Conservation (phyloP, 768 basidiomycete genomes). For the Trametes coccinea region DNA sequence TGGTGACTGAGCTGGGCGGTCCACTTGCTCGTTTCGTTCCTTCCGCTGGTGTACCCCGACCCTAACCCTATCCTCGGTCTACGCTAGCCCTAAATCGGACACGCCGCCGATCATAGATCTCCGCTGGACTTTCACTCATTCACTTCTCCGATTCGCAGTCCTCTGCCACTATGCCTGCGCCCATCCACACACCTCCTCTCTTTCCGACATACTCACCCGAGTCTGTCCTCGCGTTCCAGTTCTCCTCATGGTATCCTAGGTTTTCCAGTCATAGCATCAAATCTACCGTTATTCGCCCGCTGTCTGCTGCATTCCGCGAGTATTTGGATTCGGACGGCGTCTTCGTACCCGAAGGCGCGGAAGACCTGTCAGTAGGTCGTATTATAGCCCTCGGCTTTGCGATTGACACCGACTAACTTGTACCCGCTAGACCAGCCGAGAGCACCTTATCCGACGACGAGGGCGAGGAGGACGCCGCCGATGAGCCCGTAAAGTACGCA, state of each 20-base stretch:
- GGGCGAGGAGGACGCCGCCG: slow-evolving; percentile 45
- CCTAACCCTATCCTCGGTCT: slow-evolving; percentile 4
- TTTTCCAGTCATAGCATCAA: slow-evolving; percentile 67
- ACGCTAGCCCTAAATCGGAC: not conserved
- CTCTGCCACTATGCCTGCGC: slow-evolving; percentile 33
- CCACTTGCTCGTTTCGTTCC: not conserved
- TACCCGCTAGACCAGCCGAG: slow-evolving; percentile 44
- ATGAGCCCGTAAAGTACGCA: slow-evolving; percentile 46
- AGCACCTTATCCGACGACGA: slow-evolving; percentile 63
- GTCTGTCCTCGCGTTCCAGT: slow-evolving; percentile 73
- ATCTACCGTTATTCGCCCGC: slow-evolving; percentile 72
- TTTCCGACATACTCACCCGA: slow-evolving; percentile 55
- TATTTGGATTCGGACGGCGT: slow-evolving; percentile 88
- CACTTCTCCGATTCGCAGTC: not conserved
- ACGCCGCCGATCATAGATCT: not conserved
- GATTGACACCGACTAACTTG: slow-evolving; percentile 9
- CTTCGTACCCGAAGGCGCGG: slow-evolving; percentile 79
- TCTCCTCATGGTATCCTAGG: slow-evolving; percentile 81
- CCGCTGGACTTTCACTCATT: slow-evolving; percentile 22
- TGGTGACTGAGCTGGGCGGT: not conserved
- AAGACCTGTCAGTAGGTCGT: slow-evolving; percentile 58
- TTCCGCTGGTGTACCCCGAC: not conserved
- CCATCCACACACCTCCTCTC: slow-evolving; percentile 29
- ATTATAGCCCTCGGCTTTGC: not conserved
- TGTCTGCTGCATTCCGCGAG: slow-evolving; percentile 59